Percentiles rank a stretch among this genome's conserved stretches.
These are phyloP conservation scores for Pseudisothecium myosuroides DNA, from an alignment of 225 moss, liverwort and hornwort species.

Conservation along the genomic window DNA sequence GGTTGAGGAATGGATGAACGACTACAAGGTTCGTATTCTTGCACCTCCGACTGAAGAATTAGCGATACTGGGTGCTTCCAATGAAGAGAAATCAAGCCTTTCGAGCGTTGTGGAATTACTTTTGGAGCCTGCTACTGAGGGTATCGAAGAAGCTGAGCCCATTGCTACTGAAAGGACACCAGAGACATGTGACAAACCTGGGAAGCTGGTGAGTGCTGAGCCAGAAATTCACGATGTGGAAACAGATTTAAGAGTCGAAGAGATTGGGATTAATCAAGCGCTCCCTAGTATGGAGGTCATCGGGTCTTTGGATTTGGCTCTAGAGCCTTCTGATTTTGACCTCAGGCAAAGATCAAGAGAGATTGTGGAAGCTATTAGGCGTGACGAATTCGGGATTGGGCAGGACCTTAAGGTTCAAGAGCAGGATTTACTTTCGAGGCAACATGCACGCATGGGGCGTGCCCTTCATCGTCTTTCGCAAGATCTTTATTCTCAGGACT, in stretches of 20 bases:
- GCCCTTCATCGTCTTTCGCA: slow-evolving; percentile 93
- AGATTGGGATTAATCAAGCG: background rate
- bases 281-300: background rate
- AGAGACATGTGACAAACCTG: background rate
- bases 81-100: background rate
- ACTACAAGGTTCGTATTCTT: slow-evolving; percentile 31
- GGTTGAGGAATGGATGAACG: slow-evolving; percentile 56
- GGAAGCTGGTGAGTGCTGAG: background rate
- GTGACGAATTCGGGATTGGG: slow-evolving; percentile 84
- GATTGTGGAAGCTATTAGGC: slow-evolving; percentile 69
- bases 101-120: background rate
- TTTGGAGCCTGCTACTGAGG: background rate
- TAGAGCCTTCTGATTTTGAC: background rate
- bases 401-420: slow-evolving; percentile 47
- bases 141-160: background rate
- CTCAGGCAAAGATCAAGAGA: slow-evolving; percentile 18
- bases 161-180: background rate
- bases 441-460: slow-evolving; percentile 97
- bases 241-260: background rate
- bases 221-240: background rate
- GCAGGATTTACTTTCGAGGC: slow-evolving; percentile 65
- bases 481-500: slow-evolving; percentile 91
- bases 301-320: background rate
- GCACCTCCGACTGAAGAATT: slow-evolving; percentile 1
- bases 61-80: background rate